Base-by-base conservation (phyloP, 2,329 filamentous ascomycete species). In the Ophiocordyceps camponoti-leonardi region DNA sequence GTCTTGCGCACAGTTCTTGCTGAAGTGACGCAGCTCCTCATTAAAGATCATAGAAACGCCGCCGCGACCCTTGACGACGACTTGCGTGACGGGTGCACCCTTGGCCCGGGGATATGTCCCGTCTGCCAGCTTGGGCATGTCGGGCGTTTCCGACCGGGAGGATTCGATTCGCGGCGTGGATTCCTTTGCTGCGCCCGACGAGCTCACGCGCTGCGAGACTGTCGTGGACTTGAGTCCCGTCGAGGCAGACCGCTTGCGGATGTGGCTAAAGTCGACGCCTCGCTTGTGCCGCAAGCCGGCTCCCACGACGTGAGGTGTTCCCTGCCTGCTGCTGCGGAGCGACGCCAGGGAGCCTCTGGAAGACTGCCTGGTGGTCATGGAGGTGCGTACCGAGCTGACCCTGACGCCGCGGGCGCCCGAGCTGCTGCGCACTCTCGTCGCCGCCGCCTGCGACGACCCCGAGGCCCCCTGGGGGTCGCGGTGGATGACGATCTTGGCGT, bases 1-100 rank as follows among this genome's bases (percentile, higher is more conserved):
- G 48, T 92, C 85, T 61, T 86, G 86, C 44, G 86, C 86, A 49
- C 95, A 79, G 54, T 86, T 86, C 54, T 76, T 77, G 53, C 86
- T 94, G 47, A 93, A 82, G 53, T 90, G 81, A 7, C 86, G 74
- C 45, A 92, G 75, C 58, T 94, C 88, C 48, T 87, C 86, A 53
- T 77, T 80, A 53, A 72, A 62, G 39, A 65, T 53, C 44, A 60
- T 48, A n/a, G 62, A 61, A 7, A 43, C 41, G 54, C 57, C 51
- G 55, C 28, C 50, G 13, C 16, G 23, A 26, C 23, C 28, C 49
- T 55, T 46, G 41, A 41, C 41, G 14, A 44, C 19, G 31, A 37
- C 22, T 23, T 46, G 46, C 10, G 26, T 44, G 2, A 44, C 47
- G 14, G 47, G 54, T 8, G 48, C 53, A 10, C 52, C 53, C 20